Evolutionary conservation across 2,329 filamentous ascomycete species (phyloP), one percentile per base, ranked within the genome.

Genomic region (Claviceps quebecensis): DNA sequence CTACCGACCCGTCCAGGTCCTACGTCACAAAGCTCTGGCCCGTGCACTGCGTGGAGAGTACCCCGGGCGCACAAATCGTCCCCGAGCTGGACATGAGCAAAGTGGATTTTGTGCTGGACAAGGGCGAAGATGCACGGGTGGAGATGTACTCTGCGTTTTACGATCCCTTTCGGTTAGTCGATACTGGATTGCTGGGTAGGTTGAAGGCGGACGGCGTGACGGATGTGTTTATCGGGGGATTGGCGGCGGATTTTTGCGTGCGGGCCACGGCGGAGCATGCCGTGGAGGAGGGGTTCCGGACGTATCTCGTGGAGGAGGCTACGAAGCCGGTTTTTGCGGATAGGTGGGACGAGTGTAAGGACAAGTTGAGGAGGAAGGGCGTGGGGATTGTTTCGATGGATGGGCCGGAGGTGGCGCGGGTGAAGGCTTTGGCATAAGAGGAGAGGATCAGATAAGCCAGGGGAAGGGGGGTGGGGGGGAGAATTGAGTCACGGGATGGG

Each of bases 91-190:
- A 87, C 48, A 53, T 63, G 14, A 59, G 62, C 7, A 73, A 72
- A 16, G 58, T 95, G n/a, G 76, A 91, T 58, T 59, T 67, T 38
- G 71, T 88, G 29, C 69, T 96, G 14, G 77, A 86, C 58, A 98
- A 98, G 71, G 93, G 93, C 11, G 77, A 74, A 62, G 76, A 88
- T 62, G 65, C 73, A 45, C 72, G 77, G 45, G 78, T 95, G 2
- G 93, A 98, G 68, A 95, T 96, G 86, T 97, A 96, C 69, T 91
- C 85, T 55, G 89, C 84, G 0, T 97, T 98, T 60, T 83, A 84
- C 54, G 86, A 90, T 62, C 86, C 87, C 0, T 91, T 96, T 59
- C 69, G 69, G 36, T 71, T 84, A 14, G 71, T 70, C 26, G 80
- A 83, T 59, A 83, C 78, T 60, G 81, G 82, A 14, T 70, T 97